These are phyloP conservation scores for Hymenoscyphus albidus DNA, from an alignment of 2,329 filamentous ascomycete species.

Conservation along the genomic window DNA sequence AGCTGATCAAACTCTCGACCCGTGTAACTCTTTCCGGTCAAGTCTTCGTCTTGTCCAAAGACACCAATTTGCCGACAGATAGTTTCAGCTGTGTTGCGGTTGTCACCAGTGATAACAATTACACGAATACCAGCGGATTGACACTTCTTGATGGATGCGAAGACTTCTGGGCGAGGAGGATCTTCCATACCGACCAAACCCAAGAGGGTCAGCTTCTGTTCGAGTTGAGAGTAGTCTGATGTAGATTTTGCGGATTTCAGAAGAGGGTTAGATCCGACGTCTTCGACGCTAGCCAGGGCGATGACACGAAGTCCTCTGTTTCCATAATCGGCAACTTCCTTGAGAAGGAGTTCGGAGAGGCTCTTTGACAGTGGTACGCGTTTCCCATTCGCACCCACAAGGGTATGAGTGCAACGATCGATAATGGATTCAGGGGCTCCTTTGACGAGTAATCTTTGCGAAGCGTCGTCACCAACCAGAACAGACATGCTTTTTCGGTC, in stretches of 20 bases:
- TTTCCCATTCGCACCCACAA: constrained; percentile 76
- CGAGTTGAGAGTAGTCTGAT: constrained; percentile 77
- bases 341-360: constrained; percentile 65
- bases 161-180: constrained; percentile 88
- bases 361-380: constrained; percentile 68
- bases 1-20: constrained; percentile 91
- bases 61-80: constrained; percentile 97
- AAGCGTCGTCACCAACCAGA: constrained; percentile 65
- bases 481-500: constrained; percentile 99
- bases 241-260: constrained; percentile 74
- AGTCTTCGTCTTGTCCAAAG: constrained; percentile 76
- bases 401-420: constrained; percentile 79
- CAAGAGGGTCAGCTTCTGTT: constrained; percentile 91
- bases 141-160: constrained; percentile 81
- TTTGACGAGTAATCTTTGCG: constrained; percentile 87
- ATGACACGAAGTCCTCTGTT: constrained; percentile 93
- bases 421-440: constrained; percentile 93
- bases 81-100: constrained; percentile 93
- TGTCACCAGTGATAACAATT: constrained; percentile 97
- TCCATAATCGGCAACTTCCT: constrained; percentile 84
- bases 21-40: constrained; percentile 89
- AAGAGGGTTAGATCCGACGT: constrained; percentile 67
- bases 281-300: constrained; percentile 79
- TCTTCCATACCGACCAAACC: constrained; percentile 96
- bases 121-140: constrained; percentile 91